phyloP scores from a whole-genome alignment of 805 yeast genomes.

The Diddensiella caesifluorescens region DNA sequence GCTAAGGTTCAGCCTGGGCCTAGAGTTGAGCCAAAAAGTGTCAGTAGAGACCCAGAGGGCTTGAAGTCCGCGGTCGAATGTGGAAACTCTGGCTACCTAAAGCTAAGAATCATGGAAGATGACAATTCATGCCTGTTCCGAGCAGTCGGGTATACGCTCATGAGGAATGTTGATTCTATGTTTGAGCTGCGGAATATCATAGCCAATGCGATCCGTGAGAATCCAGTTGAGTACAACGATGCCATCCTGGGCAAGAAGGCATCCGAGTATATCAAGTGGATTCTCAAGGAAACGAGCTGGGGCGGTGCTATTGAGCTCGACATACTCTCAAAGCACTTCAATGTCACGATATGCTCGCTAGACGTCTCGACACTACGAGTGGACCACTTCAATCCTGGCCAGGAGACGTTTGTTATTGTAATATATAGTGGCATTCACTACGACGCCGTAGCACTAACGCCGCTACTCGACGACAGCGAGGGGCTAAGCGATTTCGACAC shows the following conservation, averaged over 20 bases:
- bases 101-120: constrained; percentile 59
- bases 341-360: constrained; percentile 50
- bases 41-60: not conserved
- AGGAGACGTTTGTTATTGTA: constrained; percentile 44
- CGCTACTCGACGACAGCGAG: constrained; percentile 21
- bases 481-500: constrained; percentile 32
- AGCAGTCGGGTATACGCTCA: constrained; percentile 50
- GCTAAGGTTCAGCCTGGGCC: constrained; percentile 24
- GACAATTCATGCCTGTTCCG: constrained; percentile 77
- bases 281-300: constrained; percentile 56
- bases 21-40: not conserved
- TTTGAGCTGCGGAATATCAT: constrained; percentile 49
- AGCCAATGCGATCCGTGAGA: constrained; percentile 39
- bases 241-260: constrained; percentile 52
- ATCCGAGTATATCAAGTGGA: constrained; percentile 56
- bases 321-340: constrained; percentile 49
- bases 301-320: constrained; percentile 80
- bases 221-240: constrained; percentile 46
- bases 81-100: constrained; percentile 33
- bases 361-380: constrained; percentile 59
- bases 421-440: constrained; percentile 71
- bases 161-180: constrained; percentile 41
- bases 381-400: constrained; percentile 49
- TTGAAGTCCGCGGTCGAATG: constrained; percentile 12
- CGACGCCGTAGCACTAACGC: constrained; percentile 50